A percentile compares a stretch with the other conserved stretches of the same genome.
These are phyloP conservation scores for Choiromyces venosus DNA, from an alignment of 495 filamentous ascomycete genomes.

Conservation along the genomic window DNA sequence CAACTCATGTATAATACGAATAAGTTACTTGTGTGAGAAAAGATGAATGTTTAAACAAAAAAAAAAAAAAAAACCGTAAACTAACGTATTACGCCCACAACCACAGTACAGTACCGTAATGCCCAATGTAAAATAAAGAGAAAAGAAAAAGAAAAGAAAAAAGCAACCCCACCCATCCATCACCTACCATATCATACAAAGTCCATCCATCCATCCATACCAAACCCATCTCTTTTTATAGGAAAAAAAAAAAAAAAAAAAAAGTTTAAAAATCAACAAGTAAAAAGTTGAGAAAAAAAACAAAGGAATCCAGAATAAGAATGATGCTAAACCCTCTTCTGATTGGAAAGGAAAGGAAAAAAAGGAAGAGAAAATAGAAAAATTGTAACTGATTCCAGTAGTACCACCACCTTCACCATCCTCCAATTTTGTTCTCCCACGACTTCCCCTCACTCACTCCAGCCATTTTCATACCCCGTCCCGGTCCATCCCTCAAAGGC, in stretches of 20 bases:
- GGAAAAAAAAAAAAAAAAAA: not conserved
- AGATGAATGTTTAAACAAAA: not conserved
- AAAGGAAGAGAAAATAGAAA: not conserved
- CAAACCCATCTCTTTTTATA: constrained; percentile 39
- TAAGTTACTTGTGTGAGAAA: not conserved
- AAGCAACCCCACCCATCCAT: not conserved
- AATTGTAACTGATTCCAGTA: not conserved
- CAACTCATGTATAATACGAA: not conserved
- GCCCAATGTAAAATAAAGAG: constrained; percentile 10
- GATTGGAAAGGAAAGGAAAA: too few species aligned
- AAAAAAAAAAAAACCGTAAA: constrained; percentile 11
- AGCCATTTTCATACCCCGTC: constrained; percentile 6
- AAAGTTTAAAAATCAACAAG: constrained; percentile 9
- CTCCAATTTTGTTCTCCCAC: constrained; percentile 6
- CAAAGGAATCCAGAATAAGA: constrained; percentile 40
- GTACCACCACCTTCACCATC: constrained; percentile 2
- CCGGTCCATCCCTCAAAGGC: constrained; percentile 34
- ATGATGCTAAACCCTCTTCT: constrained; percentile 21
- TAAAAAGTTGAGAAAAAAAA: constrained; percentile 12
- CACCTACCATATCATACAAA: not conserved
- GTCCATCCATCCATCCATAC: constrained; percentile 26
- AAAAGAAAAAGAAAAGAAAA: constrained; percentile 10
- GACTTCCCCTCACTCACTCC: not conserved
- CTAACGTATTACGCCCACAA: constrained; percentile 7
- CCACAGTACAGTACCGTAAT: constrained; percentile 11